phyloP scores from a whole-genome alignment of 2,329 filamentous ascomycete genomes.

The Penicillium sp. region DNA sequence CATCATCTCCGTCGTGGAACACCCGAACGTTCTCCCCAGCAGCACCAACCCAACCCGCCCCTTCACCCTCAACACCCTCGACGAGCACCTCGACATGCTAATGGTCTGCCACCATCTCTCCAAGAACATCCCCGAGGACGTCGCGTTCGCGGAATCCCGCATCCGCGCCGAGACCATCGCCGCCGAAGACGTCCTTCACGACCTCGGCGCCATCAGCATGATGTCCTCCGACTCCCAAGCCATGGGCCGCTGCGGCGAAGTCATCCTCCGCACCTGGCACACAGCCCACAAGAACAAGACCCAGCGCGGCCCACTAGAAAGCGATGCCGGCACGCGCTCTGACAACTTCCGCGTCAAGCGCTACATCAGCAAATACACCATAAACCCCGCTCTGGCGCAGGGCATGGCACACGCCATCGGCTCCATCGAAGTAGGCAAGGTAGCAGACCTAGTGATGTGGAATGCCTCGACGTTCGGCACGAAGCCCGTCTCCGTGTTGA shows the following conservation, averaged over 20 bases:
- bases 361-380: conserved; percentile 93
- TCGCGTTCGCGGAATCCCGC: conserved; percentile 90
- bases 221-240: conserved; percentile 95
- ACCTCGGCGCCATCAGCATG: conserved; percentile 94
- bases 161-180: conserved; percentile 96
- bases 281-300: conserved; percentile 96
- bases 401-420: conserved; percentile 87
- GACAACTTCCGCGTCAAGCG: conserved; percentile 93
- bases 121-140: conserved; percentile 90
- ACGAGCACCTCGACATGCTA: conserved; percentile 96
- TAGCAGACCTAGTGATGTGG: conserved; percentile 90
- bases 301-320: conserved; percentile 72
- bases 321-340: conserved; percentile 76
- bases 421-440: conserved; percentile 82
- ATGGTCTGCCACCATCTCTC: conserved; percentile 97
- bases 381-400: conserved; percentile 90
- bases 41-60: conserved; percentile 92
- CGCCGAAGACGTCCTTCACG: conserved; percentile 93
- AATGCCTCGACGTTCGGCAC: conserved; percentile 80
- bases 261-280: conserved; percentile 91
- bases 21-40: conserved; percentile 82
- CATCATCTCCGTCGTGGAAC: conserved; percentile 91
- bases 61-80: conserved; percentile 87
- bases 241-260: conserved; percentile 95
- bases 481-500: conserved; percentile 79